Conservation (phyloP, 345 rosid genomes). For the Arabidopsis thaliana region DNA sequence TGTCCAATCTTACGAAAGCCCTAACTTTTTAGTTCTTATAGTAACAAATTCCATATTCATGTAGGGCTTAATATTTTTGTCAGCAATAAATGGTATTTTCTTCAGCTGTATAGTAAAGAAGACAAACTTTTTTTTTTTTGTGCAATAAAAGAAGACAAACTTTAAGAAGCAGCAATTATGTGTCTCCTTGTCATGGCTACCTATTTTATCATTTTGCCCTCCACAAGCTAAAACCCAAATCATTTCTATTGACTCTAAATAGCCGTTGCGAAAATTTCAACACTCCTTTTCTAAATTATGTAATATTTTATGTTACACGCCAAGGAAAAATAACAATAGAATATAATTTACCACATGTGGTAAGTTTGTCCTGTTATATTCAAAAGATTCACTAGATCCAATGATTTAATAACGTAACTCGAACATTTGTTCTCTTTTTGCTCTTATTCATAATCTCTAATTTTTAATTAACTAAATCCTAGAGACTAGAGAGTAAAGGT, state of each 20-base stretch:
- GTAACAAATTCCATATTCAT: too few relatives aligned
- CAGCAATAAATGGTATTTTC: too few relatives aligned
- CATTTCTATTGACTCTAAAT: conserved; percentile 12
- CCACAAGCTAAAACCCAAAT: conserved; percentile 31
- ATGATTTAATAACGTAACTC: conserved; percentile 23
- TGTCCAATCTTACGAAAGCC: too few relatives aligned
- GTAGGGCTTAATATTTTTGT: too few relatives aligned
- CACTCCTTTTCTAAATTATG: conserved; percentile 1
- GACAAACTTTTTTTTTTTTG: conserved; percentile 36
- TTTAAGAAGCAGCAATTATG: conserved; percentile 36
- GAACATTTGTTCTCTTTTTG: conserved; percentile 38
- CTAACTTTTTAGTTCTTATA: too few relatives aligned
- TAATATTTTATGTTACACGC: conserved; percentile 3
- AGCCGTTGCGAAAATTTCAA: conserved; percentile 32
- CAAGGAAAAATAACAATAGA: not conserved
- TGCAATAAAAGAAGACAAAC: conserved; percentile 35
- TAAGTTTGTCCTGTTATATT: conserved; percentile 33
- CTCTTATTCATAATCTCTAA: conserved; percentile 1
- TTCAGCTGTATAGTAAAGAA: too few relatives aligned
- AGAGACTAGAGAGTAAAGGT: not conserved
- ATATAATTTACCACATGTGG: conserved; percentile 33
- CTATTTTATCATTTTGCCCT: conserved; percentile 35
- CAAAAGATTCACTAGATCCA: conserved; percentile 38
- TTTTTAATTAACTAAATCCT: not conserved
- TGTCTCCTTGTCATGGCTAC: conserved; percentile 29